Evolutionary conservation across 352 stramenopile genomes (phyloP), one percentile per base, ranked within the genome.

Genomic region (Globisporangium paroecandrum): DNA sequence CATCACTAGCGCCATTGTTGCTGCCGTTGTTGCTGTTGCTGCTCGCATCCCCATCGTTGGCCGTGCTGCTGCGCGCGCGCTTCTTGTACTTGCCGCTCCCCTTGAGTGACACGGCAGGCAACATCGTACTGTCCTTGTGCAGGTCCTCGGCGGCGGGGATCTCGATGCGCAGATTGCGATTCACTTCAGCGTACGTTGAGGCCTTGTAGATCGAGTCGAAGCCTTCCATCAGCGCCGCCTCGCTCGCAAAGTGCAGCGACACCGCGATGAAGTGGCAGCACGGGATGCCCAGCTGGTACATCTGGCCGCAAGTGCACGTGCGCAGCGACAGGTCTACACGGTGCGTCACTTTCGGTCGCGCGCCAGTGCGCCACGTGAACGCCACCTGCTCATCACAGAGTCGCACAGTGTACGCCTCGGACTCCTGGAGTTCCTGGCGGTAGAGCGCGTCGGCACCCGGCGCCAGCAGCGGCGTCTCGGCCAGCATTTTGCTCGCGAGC

Each of bases 171-270:
- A 90, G 63, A 63, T 78, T 89, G 41, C 79, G 79, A 62, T 87
- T 77, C 51, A 81, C 74, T 51, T 85, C 82, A 20, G 76, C 82
- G 70, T 89, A 94, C 62, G 76, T 74, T 1, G 73, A 65, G 4
- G 85, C 76, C 71, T 90, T 92, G 74, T 94, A 94, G 65, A 94
- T 89, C 12, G 78, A 25, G 49, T 91, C 82, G 41, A 94, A 89
- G 36, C 76, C 79, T 41, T 89, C 73, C 68, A 92, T 75, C 25
- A 94, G 73, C 55, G 75, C 78, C 4, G 72, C 67, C 34, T 94
- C 85, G 43, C 82, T 89, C 20, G 71, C 77, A 60, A 92, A 92
- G 51, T 92, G 78, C 54, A 89, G 74, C 24, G 79, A 82, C 18
- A 87, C 83, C 0, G 82, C 83, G 59, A 94, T 89, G 54, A 90